A percentile compares a stretch with the other conserved stretches of the same genome.
These are phyloP conservation scores for Cryptococcus sp. DNA, from an alignment of 1,284 basidiomycete genomes.

Conservation along the genomic window DNA sequence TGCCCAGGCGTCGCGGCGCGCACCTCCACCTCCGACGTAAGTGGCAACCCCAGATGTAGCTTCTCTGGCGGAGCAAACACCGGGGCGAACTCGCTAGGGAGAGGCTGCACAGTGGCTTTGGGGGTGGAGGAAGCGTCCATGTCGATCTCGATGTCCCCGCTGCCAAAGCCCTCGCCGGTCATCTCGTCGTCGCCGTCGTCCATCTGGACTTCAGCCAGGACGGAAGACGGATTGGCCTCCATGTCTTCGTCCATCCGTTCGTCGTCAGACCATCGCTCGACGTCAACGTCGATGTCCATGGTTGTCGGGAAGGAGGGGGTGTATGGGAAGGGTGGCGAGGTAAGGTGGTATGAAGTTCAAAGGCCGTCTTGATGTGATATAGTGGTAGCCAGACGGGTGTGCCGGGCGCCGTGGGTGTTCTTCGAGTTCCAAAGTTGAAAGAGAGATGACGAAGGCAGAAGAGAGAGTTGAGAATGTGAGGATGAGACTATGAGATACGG, in stretches of 20 bases:
- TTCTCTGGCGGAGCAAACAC: slow-evolving; percentile 1
- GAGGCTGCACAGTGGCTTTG: background rate
- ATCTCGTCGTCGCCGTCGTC: slow-evolving; percentile 11
- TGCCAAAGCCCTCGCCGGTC: slow-evolving; percentile 7
- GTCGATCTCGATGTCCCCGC: slow-evolving; percentile 11
- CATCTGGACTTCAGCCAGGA: background rate
- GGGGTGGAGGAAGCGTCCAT: slow-evolving; percentile 7
- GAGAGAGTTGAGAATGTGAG: too few relatives aligned
- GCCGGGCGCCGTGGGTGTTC: too few relatives aligned
- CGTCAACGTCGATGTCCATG: slow-evolving; percentile 15
- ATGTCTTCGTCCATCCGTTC: slow-evolving; percentile 12
- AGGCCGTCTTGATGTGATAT: too few relatives aligned
- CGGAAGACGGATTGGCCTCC: background rate
- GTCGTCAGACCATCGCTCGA: slow-evolving; percentile 6
- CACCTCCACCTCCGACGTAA: background rate
- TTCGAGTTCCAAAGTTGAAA: too few relatives aligned
- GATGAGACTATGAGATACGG: too few relatives aligned
- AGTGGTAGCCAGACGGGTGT: too few relatives aligned
- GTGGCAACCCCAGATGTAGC: background rate
- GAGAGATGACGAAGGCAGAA: too few relatives aligned
- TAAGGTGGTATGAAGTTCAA: too few relatives aligned
- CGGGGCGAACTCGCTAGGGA: background rate
- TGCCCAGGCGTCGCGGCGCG: background rate
- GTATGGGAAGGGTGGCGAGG: too few relatives aligned
- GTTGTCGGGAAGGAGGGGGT: background rate